Evolutionary conservation across 352 stramenopile genomes (phyloP), one percentile per base, ranked within the genome.

Genomic region (Phytophthora pisi): DNA sequence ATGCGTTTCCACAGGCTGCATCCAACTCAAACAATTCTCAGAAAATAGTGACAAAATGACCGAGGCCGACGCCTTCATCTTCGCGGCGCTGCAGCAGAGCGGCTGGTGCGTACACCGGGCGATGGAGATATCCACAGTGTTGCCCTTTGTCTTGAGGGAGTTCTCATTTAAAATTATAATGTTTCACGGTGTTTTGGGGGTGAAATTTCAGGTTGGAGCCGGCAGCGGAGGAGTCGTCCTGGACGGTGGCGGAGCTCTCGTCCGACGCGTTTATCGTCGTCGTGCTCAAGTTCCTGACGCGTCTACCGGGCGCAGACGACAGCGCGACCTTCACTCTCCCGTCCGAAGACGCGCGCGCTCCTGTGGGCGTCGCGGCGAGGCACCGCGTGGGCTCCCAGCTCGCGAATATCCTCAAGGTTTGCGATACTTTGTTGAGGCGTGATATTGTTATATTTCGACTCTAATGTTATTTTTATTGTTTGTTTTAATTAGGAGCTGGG

Each of bases 311-410:
- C 0, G 51, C 51, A 24, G 64, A 79, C 18, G 56, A 66, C 8
- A 63, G 61, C 28, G 13, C 66, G 1, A 65, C 70, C n/a, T 78
- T 87, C 23, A 51, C 46, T 15, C 51, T 88, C 0, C 61, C 74
- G 42, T 53, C 42, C 38, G 20, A 23, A 10, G 43, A 66, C 9
- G 55, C 61, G 0, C 64, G 63, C 5, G 69, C 68, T 0, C 82
- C 82, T 0, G 64, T 76, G 6, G 86, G 87, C 16, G 88, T 96
- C 26, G 88, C 90, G 3, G 79, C 80, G 36, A 74, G 82, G 26
- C 90, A 97, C 61, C 85, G 90, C 38, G 66, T 94, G 0, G 88
- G 86, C 23, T 92, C 88, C 4, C 72, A 89, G 31, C 64, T 95
- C 7, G 86, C 88, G 1, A 86, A 80, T 38, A 82, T 82, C 15